Evolutionary conservation across 83 land plant species (phyloP).

Genomic region (Picea abies): DNA sequence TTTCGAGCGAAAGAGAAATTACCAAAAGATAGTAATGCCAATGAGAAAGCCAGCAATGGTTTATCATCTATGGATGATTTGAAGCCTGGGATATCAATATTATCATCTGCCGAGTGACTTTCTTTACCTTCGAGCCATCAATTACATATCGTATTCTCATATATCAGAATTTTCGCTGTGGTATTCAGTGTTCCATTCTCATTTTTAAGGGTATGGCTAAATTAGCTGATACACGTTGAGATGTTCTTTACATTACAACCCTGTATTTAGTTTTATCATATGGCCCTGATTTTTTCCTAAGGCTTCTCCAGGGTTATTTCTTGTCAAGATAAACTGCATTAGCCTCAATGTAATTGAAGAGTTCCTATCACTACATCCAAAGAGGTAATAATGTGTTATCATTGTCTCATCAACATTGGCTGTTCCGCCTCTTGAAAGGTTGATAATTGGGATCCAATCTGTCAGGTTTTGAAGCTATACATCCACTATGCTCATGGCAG

Average conservation of each 20-base stretch:
- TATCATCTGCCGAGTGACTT: not conserved
- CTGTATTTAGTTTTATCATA: conserved; percentile 5
- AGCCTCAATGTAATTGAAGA: not conserved
- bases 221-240: conserved; percentile 5
- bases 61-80: not conserved
- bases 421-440: not conserved
- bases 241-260: not conserved
- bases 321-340: conserved; percentile 7
- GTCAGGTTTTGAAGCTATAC: conserved; percentile 8
- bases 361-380: not conserved
- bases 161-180: not conserved
- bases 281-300: conserved; percentile 15
- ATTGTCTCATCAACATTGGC: not conserved
- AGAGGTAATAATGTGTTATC: conserved; percentile 11
- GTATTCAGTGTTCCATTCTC: conserved; percentile 2
- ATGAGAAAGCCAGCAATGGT: conserved; percentile 11
- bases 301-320: conserved; percentile 15
- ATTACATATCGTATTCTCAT: not conserved
- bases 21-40: conserved; percentile 17
- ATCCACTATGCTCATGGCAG: conserved; percentile 9
- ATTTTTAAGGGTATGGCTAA: conserved; percentile 6
- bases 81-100: conserved; percentile 1
- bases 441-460: conserved; percentile 8
- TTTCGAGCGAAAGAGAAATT: conserved; percentile 48
- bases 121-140: not conserved